A percentile compares a stretch with the other conserved stretches of the same genome.
Conservation (phyloP, 1,284 basidiomycete genomes). For the Rhodotorula sp. region DNA sequence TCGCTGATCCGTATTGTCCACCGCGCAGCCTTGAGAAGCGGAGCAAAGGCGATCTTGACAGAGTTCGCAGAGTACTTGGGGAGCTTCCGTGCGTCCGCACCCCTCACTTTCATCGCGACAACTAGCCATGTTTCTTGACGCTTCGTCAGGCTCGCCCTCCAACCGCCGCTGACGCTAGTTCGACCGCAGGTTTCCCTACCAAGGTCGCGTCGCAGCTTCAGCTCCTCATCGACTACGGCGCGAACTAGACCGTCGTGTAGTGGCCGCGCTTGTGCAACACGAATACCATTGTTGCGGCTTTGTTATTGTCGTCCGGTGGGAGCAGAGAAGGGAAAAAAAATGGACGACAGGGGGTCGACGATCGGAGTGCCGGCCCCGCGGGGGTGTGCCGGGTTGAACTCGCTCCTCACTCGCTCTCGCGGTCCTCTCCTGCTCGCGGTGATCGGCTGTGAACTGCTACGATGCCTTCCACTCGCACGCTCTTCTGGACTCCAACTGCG, state of each 20-base stretch:
- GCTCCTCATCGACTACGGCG: constrained; percentile 59
- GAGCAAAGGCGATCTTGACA: constrained; percentile 63
- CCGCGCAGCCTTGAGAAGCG: constrained; percentile 63
- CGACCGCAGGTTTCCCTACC: constrained; percentile 61
- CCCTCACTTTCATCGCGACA: no score
- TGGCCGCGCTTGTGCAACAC: background rate
- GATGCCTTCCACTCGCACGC: constrained; percentile 22
- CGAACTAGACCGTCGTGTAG: background rate
- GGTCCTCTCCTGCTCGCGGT: background rate
- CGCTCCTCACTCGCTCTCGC: background rate
- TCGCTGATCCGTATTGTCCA: background rate
- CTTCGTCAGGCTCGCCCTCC: no score
- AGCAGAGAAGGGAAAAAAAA: no score
- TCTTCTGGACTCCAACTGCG: constrained; percentile 34
- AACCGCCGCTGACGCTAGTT: no score
- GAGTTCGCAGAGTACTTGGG: constrained; percentile 71
- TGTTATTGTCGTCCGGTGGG: no score
- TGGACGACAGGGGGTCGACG: no score
- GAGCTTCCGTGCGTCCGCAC: constrained; percentile 56
- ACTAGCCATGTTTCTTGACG: no score
- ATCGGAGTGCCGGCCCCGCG: background rate
- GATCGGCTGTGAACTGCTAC: background rate
- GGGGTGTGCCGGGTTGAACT: no score
- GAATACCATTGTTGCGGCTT: background rate
- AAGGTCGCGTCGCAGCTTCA: constrained; percentile 65